These are phyloP conservation scores for Boletus vinaceobasis DNA, from an alignment of 768 basidiomycete genomes.

Conservation along the genomic window DNA sequence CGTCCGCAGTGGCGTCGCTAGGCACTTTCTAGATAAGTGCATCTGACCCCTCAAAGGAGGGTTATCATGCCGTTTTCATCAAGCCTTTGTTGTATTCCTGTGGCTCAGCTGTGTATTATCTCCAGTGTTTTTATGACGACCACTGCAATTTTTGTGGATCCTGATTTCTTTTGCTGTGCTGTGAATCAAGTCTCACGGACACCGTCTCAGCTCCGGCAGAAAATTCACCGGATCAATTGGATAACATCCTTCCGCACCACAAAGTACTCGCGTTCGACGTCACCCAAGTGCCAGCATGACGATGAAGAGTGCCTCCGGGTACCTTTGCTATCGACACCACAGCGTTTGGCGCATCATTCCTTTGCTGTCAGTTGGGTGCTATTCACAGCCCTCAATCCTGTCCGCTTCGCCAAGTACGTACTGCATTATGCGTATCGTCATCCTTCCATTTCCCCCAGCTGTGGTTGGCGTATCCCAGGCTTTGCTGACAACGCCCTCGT, in stretches of 20 bases:
- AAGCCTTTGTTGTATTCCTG: not conserved
- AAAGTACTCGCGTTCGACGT: not conserved
- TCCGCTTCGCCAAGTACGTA: not conserved
- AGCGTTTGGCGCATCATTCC: not conserved
- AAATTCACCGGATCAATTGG: not conserved
- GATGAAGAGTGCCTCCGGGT: not conserved
- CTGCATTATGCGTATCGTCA: not conserved
- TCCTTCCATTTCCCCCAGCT: constrained; percentile 9
- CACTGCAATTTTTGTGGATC: constrained; percentile 3
- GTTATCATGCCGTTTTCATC: not conserved
- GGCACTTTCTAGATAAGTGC: not conserved
- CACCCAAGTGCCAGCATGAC: not conserved
- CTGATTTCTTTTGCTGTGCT: constrained; percentile 5
- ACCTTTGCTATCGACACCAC: not conserved
- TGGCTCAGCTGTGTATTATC: constrained; percentile 3
- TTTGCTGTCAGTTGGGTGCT: not conserved
- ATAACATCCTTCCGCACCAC: not conserved
- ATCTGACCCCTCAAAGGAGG: constrained; percentile 6
- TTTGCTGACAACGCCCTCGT: not conserved
- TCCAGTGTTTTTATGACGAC: not conserved
- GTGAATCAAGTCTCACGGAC: not conserved
- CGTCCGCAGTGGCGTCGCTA: constrained; percentile 14
- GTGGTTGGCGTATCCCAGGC: not conserved
- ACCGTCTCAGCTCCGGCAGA: not conserved
- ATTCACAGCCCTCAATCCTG: constrained; percentile 9